Evolutionary conservation across 2,329 filamentous ascomycete species (phyloP), one percentile per base, ranked within the genome.

Genomic region (Fusarium tanahbumbuense): DNA sequence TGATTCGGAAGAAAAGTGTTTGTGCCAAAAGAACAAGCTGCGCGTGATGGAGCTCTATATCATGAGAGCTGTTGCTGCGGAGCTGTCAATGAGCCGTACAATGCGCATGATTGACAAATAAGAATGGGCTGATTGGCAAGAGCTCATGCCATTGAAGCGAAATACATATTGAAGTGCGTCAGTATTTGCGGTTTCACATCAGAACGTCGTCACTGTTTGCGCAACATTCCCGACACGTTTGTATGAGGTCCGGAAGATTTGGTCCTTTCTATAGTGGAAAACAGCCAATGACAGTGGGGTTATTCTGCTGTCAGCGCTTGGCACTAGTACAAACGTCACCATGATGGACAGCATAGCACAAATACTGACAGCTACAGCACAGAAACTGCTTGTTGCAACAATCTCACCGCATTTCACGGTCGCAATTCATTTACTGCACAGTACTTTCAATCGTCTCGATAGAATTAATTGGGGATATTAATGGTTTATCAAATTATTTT

Each of bases 131-230:
- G 22, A 60, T 66, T 60, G 25, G 4, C 25, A 45, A 45, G 18
- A 18, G 4, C 6, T 4, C 40, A 11, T 13, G 4, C 6, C 18
- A 4, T 2, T 12, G 7, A 13, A 61, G 25, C 18, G 7, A 15
- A 13, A 44, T 11, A n/a, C 6, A 12, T 8, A 4, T n/a, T 15
- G 16, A 13, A 66, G 30, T 22, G 20, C 34, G 23, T 42, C 41
- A 44, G 8, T 1, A 12, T 27, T 9, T 16, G 42, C 30, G 56
- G 44, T 23, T n/a, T 11, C 28, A 37, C 57, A 67, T 67, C 63
- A 67, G 18, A 16, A 23, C 4, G 2, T 57, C 64, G 64, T 67
- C 64, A 67, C 42, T 41, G 41, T 50, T 52, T 63, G 57, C n/a
- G 23, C 40, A 42, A 8, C n/a, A 27, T 28, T 42, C 41, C 47